Conservation (phyloP, 208 protist species). For the Trypanosoma vivax region DNA sequence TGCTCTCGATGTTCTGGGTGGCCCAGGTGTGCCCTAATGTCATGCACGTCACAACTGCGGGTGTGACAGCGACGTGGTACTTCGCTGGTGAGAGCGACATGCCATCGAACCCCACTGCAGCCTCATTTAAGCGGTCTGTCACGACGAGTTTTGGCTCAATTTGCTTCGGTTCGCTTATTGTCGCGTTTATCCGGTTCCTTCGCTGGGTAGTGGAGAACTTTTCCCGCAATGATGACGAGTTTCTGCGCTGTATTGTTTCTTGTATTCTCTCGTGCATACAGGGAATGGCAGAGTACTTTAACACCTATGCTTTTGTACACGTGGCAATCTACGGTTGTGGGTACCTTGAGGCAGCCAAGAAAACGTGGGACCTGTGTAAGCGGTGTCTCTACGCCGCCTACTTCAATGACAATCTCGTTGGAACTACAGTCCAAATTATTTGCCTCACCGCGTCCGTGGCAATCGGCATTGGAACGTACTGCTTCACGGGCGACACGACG, state of each 20-base stretch:
- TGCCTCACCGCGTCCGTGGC: slow-evolving; percentile 41
- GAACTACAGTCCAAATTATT: slow-evolving; percentile 53
- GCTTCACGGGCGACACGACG: slow-evolving; percentile 12
- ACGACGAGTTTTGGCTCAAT: slow-evolving; percentile 88
- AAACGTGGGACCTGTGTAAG: slow-evolving; percentile 71
- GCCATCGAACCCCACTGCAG: slow-evolving; percentile 61
- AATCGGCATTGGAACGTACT: slow-evolving; percentile 45
- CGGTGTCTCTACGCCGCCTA: slow-evolving; percentile 73
- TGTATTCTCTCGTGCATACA: slow-evolving; percentile 50
- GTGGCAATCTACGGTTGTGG: slow-evolving; percentile 89
- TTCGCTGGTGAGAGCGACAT: slow-evolving; percentile 65
- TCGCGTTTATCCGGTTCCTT: slow-evolving; percentile 78
- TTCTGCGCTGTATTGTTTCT: slow-evolving; percentile 40
- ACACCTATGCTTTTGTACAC: slow-evolving; percentile 90
- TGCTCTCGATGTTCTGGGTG: slow-evolving; percentile 11
- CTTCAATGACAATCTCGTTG: slow-evolving; percentile 86
- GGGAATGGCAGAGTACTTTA: slow-evolving; percentile 83
- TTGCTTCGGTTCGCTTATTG: slow-evolving; percentile 89
- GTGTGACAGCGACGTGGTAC: slow-evolving; percentile 86
- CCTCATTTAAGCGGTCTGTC: slow-evolving; percentile 62
- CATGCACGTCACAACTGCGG: slow-evolving; percentile 76
- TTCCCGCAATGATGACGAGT: slow-evolving; percentile 26
- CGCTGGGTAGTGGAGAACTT: slow-evolving; percentile 38
- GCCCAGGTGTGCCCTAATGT: slow-evolving; percentile 47
- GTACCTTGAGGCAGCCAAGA: slow-evolving; percentile 87